Evolutionary conservation across 2,329 filamentous ascomycete genomes (phyloP).

Genomic region (Nigrospora sphaerica): DNA sequence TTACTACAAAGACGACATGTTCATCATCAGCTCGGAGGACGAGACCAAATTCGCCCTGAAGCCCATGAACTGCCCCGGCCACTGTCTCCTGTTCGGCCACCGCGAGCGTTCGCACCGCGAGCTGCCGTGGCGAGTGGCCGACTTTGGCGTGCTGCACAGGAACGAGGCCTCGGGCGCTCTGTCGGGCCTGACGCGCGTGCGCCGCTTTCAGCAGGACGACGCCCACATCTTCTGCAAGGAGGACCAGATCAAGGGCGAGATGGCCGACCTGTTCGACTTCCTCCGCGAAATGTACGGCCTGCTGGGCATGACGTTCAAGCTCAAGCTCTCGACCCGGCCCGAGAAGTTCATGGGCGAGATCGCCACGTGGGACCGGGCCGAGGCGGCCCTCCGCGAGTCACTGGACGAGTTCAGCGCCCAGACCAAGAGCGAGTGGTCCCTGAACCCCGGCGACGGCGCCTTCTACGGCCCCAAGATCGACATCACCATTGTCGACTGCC

Average conservation of each 20-base stretch:
- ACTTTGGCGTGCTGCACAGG: conserved; percentile 80
- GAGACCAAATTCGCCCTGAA: conserved; percentile 75
- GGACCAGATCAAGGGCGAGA: conserved; percentile 53
- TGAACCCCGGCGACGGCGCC: conserved; percentile 91
- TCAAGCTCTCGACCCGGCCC: conserved; percentile 85
- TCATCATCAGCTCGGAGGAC: conserved; percentile 51
- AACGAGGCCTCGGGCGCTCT: conserved; percentile 80
- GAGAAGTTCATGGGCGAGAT: conserved; percentile 86
- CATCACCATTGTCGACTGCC: conserved; percentile 84
- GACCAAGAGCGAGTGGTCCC: conserved; percentile 66
- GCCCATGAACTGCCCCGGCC: conserved; percentile 89
- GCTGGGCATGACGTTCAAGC: conserved; percentile 83
- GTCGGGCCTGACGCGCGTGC: conserved; percentile 74
- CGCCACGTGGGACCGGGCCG: conserved; percentile 83
- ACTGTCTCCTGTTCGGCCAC: conserved; percentile 76
- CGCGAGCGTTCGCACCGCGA: conserved; percentile 70
- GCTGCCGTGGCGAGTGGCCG: conserved; percentile 75
- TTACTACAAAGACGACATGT: conserved; percentile 94
- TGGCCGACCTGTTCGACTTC: conserved; percentile 64
- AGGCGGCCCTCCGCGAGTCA: conserved; percentile 70
- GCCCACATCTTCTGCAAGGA: conserved; percentile 80
- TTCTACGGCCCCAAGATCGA: conserved; percentile 99
- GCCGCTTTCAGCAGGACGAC: conserved; percentile 86
- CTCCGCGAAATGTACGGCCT: conserved; percentile 65
- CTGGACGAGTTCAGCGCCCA: conserved; percentile 66